phyloP scores from a whole-genome alignment of 2,329 filamentous ascomycete species.

The Teratosphaeria epicoccoides region DNA sequence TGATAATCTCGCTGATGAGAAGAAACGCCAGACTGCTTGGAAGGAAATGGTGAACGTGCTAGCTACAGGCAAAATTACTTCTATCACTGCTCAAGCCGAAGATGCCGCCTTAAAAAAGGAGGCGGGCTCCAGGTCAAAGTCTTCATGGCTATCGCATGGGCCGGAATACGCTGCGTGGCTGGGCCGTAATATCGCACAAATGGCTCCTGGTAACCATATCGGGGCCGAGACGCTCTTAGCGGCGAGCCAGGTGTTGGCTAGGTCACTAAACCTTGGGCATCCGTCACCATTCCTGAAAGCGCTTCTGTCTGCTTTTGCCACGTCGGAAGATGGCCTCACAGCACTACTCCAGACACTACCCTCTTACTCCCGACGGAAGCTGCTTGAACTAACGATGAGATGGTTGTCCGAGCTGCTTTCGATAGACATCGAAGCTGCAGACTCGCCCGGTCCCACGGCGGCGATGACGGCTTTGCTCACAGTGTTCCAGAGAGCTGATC shows the following conservation, averaged over 20 bases:
- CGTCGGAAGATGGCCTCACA: not conserved
- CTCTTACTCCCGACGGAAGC: constrained; percentile 30
- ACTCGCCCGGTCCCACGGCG: not conserved
- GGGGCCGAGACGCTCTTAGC: not conserved
- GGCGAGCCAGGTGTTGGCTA: constrained; percentile 39
- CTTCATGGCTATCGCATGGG: constrained; percentile 55
- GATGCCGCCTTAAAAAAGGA: constrained; percentile 32
- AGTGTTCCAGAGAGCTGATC: not conserved
- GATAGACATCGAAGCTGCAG: not conserved
- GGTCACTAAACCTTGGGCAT: constrained; percentile 62
- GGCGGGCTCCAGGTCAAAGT: constrained; percentile 19
- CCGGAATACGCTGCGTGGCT: constrained; percentile 61
- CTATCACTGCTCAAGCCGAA: constrained; percentile 50
- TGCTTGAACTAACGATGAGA: constrained; percentile 27
- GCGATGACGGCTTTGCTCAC: constrained; percentile 9
- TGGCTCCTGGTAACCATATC: constrained; percentile 6
- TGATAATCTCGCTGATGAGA: not conserved
- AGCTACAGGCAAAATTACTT: constrained; percentile 50
- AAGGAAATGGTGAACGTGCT: constrained; percentile 50
- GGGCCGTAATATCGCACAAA: constrained; percentile 47
- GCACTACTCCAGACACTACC: constrained; percentile 8
- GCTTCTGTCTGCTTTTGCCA: constrained; percentile 1
- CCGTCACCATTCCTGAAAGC: constrained; percentile 22
- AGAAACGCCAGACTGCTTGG: constrained; percentile 47
- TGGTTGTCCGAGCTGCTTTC: constrained; percentile 14